These are phyloP conservation scores for Tuber borchii DNA, from an alignment of 495 filamentous ascomycete species.

Conservation along the genomic window DNA sequence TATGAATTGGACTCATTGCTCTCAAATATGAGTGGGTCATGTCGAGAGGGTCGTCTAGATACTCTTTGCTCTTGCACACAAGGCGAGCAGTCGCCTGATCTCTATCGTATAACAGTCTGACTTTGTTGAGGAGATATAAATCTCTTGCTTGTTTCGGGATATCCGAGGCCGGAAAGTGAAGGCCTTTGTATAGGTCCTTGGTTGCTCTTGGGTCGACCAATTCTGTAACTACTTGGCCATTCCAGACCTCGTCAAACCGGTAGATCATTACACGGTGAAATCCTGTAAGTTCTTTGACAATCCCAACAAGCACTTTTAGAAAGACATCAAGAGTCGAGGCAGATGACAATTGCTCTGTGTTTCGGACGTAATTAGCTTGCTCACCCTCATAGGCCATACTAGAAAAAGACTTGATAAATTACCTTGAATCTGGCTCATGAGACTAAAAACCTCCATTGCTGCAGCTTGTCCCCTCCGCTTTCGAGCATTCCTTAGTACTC, in stretches of 20 bases:
- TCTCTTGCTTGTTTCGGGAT: slow-evolving; percentile 82
- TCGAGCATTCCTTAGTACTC: slow-evolving; percentile 70
- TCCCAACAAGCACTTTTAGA: slow-evolving; percentile 67
- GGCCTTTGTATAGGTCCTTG: slow-evolving; percentile 78
- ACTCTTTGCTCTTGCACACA: slow-evolving; percentile 69
- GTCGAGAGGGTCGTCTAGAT: slow-evolving; percentile 72
- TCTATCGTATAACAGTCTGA: slow-evolving; percentile 69
- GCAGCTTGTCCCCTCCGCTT: slow-evolving; percentile 75
- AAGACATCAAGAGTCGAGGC: slow-evolving; percentile 62
- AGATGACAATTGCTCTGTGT: slow-evolving; percentile 59
- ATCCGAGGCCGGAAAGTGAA: slow-evolving; percentile 87
- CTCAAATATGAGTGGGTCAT: slow-evolving; percentile 80
- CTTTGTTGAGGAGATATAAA: slow-evolving; percentile 73
- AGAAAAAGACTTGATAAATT: neutral
- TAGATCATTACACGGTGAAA: slow-evolving; percentile 94
- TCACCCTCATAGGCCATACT: neutral
- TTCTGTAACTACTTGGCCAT: slow-evolving; percentile 82
- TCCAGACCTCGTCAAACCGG: slow-evolving; percentile 78
- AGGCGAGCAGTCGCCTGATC: slow-evolving; percentile 70
- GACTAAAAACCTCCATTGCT: slow-evolving; percentile 89
- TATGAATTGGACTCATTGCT: slow-evolving; percentile 82
- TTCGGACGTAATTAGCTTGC: slow-evolving; percentile 7
- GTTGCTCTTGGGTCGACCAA: slow-evolving; percentile 73
- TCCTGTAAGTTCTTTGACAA: slow-evolving; percentile 78
- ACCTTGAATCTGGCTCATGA: slow-evolving; percentile 73